A percentile compares a stretch with the other conserved stretches of the same genome.
phyloP scores from a whole-genome alignment of 441 rosid species.

The Manihot esculenta region DNA sequence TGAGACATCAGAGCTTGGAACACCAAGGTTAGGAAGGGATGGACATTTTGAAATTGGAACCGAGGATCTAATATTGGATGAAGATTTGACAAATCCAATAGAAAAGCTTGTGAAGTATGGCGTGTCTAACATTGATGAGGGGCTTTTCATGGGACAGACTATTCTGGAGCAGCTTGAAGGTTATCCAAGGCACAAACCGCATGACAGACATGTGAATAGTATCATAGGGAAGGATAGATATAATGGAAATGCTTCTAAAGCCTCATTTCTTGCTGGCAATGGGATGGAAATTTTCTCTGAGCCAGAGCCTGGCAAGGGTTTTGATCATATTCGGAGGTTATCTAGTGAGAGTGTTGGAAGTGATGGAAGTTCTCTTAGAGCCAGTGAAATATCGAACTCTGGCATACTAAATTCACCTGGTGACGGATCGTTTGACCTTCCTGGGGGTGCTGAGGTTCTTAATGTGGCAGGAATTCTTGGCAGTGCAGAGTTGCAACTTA shows the following conservation, averaged over 20 bases:
- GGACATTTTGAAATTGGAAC: slow-evolving; percentile 59
- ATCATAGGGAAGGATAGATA: slow-evolving; percentile 36
- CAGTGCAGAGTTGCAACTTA: slow-evolving; percentile 37
- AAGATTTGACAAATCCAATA: slow-evolving; percentile 59
- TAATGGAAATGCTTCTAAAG: slow-evolving; percentile 52
- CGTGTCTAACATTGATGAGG: slow-evolving; percentile 83
- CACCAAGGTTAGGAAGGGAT: slow-evolving; percentile 67
- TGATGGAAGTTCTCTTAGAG: slow-evolving; percentile 59
- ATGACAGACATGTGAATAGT: slow-evolving; percentile 46
- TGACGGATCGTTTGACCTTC: slow-evolving; percentile 56
- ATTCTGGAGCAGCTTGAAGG: slow-evolving; percentile 85
- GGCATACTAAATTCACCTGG: slow-evolving; percentile 57
- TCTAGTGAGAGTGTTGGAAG: slow-evolving; percentile 75
- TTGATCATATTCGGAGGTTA: slow-evolving; percentile 58
- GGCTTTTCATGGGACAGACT: slow-evolving; percentile 80
- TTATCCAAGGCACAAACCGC: slow-evolving; percentile 58
- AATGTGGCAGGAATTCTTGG: slow-evolving; percentile 37
- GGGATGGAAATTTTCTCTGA: slow-evolving; percentile 61
- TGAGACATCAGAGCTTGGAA: slow-evolving; percentile 90
- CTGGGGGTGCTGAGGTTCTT: slow-evolving; percentile 43
- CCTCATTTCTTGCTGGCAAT: slow-evolving; percentile 39
- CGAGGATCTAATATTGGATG: slow-evolving; percentile 59
- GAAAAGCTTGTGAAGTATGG: slow-evolving; percentile 71
- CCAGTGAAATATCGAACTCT: slow-evolving; percentile 59
- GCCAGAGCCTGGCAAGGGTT: slow-evolving; percentile 47